Base-by-base conservation (phyloP, 148 eudicot genomes). In the Silene conica region DNA sequence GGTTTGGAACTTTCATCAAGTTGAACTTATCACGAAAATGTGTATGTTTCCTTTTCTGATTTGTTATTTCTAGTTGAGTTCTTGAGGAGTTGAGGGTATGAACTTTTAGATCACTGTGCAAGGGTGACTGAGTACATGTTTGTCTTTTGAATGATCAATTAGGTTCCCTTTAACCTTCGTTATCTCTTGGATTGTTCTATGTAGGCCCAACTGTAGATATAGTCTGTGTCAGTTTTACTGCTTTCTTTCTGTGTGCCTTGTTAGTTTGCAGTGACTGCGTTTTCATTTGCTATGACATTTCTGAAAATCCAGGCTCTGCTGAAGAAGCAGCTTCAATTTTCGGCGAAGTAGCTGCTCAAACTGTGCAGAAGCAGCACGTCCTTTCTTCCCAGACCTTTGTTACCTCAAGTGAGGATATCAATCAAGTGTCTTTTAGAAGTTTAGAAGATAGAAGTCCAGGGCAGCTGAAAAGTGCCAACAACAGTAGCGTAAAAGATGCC, bases 271-370 rank as follows among this genome's bases (percentile, higher is more conserved):
- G 14, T 22, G n/a, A 25, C 18, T n/a, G 8, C 16, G 8, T 23
- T 67, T 55, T 70, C 68, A 22, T 26, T 20, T 78, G 46, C 15
- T 8, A 74, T 69, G 67, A 71, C 48, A 78, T 43, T 55, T 56
- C 76, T 46, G 18, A 58, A 61, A 59, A 84, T 76, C 69, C 86
- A 96, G 99, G 97, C 57, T 90, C 87, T 76, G 99, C 99, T 56
- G 94, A 88, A 77, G 97, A 92, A 73, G 89, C 96, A 78, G 78
- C 87, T 75, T 61, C 82, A 71, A 86, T 87, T 77, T 96, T 90
- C 77, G 90, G 93, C 76, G 97, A 96, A 76, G 76, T 88, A 66
- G 90, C 97, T 86, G 89, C 84, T 77, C 80, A 84, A 76, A 80
- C 88, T 74, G 80, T 92, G 82, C 93, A 89, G 74, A 86, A 83